Conservation (phyloP, 2,329 filamentous ascomycete species). For the Akanthomyces lecanii region DNA sequence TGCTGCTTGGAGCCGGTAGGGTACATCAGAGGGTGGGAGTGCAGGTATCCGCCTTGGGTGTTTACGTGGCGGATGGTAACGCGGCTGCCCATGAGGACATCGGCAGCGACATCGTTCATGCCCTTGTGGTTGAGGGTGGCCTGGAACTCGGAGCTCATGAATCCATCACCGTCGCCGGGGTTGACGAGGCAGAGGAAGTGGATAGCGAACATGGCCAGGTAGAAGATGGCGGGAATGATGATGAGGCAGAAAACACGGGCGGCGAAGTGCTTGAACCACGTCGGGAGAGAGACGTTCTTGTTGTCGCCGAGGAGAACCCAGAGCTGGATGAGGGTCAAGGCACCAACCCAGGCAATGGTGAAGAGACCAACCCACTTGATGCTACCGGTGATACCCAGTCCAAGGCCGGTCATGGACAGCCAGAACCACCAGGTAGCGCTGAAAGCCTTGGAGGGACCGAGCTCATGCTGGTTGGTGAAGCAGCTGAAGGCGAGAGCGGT, state of each 20-base stretch:
- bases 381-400: constrained; percentile 83
- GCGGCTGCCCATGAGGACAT: constrained; percentile 84
- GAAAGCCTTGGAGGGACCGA: constrained; percentile 85
- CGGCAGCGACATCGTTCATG: constrained; percentile 91
- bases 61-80: constrained; percentile 89
- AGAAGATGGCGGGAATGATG: constrained; percentile 82
- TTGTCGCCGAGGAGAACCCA: constrained; percentile 92
- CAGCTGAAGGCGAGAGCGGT: constrained; percentile 86
- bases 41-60: constrained; percentile 94
- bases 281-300: constrained; percentile 76
- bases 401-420: constrained; percentile 80
- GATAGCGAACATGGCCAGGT: constrained; percentile 95
- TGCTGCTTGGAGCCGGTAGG: constrained; percentile 97
- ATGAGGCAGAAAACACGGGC: constrained; percentile 89
- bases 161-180: constrained; percentile 94
- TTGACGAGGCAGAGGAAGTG: constrained; percentile 93
- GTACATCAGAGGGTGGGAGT: constrained; percentile 97
- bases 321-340: constrained; percentile 83
- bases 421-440: constrained; percentile 96
- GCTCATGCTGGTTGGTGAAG: constrained; percentile 96
- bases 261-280: constrained; percentile 92
- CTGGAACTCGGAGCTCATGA: constrained; percentile 99
- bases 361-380: constrained; percentile 99
- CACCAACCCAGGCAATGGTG: constrained; percentile 96
- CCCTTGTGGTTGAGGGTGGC: constrained; percentile 93